Percentiles rank a stretch among this genome's conserved stretches.
phyloP scores from a whole-genome alignment of 768 basidiomycete species.

The Lactifluus hygrophoroides region DNA sequence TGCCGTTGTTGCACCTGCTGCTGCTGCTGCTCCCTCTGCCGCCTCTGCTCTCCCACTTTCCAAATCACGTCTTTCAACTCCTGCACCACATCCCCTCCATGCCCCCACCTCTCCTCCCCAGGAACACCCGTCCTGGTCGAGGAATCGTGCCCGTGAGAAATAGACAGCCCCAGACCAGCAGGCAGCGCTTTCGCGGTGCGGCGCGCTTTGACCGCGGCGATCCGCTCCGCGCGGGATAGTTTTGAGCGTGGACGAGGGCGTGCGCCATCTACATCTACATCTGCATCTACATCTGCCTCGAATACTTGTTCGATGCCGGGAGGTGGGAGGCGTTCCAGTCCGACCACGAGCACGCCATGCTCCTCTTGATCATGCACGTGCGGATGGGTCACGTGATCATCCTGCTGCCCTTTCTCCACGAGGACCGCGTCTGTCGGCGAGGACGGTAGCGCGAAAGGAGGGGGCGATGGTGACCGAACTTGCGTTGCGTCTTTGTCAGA shows the following conservation, averaged over 20 bases:
- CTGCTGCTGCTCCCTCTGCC: slow-evolving; percentile 25
- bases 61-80: slow-evolving; percentile 83
- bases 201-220: slow-evolving; percentile 46
- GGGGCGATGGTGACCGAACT: slow-evolving; percentile 22
- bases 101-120: slow-evolving; percentile 50
- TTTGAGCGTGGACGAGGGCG: slow-evolving; percentile 53
- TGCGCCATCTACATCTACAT: slow-evolving; percentile 14
- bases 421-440: slow-evolving; percentile 25
- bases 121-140: slow-evolving; percentile 12
- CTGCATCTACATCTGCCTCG: slow-evolving; percentile 48
- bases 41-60: slow-evolving; percentile 68
- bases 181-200: slow-evolving; percentile 37
- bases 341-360: slow-evolving; percentile 45
- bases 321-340: slow-evolving; percentile 48
- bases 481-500: slow-evolving; percentile 37
- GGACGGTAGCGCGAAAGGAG: background rate
- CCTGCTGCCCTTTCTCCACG: slow-evolving; percentile 18
- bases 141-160: slow-evolving; percentile 8
- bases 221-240: slow-evolving; percentile 68
- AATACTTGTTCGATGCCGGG: slow-evolving; percentile 78
- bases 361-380: slow-evolving; percentile 46
- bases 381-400: background rate
- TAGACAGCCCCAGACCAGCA: slow-evolving; percentile 25
- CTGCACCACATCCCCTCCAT: slow-evolving; percentile 71
- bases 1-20: slow-evolving; percentile 19